A percentile compares a stretch with the other conserved stretches of the same genome.
phyloP scores from a whole-genome alignment of 495 filamentous ascomycete species.

The Aspergillus asperescens region DNA sequence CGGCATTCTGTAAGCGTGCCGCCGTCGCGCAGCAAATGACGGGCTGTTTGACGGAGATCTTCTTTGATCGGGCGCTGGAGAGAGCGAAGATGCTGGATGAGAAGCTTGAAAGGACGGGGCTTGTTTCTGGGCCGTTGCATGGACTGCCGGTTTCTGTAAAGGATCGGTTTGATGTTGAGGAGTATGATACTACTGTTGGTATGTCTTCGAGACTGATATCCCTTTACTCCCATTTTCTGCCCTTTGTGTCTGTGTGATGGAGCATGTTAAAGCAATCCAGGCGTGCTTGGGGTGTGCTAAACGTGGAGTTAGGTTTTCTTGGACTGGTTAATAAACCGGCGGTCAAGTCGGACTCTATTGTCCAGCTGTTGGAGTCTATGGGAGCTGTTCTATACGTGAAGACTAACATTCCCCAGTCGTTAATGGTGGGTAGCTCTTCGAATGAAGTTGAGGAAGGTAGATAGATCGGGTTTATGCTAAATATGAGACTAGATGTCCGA shows the following conservation, averaged over 20 bases:
- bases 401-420: conserved; percentile 54
- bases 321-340: conserved; percentile 32
- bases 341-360: conserved; percentile 25
- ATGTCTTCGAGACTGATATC: conserved; percentile 5
- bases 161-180: conserved; percentile 58
- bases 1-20: conserved; percentile 56
- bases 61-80: conserved; percentile 47
- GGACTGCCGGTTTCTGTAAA: conserved; percentile 66
- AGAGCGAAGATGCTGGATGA: conserved; percentile 40
- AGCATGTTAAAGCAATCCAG: no score
- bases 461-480: neutral
- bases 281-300: neutral
- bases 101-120: conserved; percentile 32
- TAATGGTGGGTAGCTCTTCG: conserved; percentile 35
- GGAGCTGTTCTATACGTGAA: conserved; percentile 58
- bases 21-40: conserved; percentile 53
- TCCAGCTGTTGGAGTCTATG: conserved; percentile 27
- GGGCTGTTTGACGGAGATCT: conserved; percentile 61
- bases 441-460: neutral
- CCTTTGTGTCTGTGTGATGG: no score
- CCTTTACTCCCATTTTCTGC: neutral
- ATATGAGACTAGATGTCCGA: conserved; percentile 49
- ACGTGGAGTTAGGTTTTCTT: conserved; percentile 29
- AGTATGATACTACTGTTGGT: conserved; percentile 46
- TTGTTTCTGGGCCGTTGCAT: conserved; percentile 56